Evolutionary conservation across 2,329 filamentous ascomycete species (phyloP).

Genomic region (Trichophyton mentagrophytes): DNA sequence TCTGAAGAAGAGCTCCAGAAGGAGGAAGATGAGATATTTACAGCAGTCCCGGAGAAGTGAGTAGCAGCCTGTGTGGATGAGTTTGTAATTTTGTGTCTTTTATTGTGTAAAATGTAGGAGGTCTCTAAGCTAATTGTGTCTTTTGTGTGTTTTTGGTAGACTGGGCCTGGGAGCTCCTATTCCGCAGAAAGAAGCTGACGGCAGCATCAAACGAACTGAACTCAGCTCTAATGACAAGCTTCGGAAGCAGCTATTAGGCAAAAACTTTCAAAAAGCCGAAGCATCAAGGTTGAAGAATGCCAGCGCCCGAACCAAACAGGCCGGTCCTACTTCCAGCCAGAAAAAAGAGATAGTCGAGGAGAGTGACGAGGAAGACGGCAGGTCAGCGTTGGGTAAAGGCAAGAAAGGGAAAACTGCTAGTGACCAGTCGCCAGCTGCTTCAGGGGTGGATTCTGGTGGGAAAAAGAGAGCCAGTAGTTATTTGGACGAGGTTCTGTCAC

Average conservation of each 20-base stretch:
- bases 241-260: slow-evolving; percentile 34
- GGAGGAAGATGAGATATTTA: slow-evolving; percentile 44
- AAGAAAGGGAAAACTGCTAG: slow-evolving; percentile 14
- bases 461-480: slow-evolving; percentile 24
- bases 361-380: slow-evolving; percentile 32
- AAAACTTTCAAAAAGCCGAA: slow-evolving; percentile 25
- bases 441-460: background rate
- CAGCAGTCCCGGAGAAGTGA: slow-evolving; percentile 42
- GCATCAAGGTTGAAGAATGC: background rate
- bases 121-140: background rate
- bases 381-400: slow-evolving; percentile 28
- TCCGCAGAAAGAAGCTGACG: slow-evolving; percentile 30
- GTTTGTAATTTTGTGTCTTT: background rate
- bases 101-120: background rate
- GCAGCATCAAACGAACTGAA: slow-evolving; percentile 29
- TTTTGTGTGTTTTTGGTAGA: slow-evolving; percentile 19
- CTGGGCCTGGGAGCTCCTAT: slow-evolving; percentile 38
- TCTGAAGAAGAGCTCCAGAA: slow-evolving; percentile 35
- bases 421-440: slow-evolving; percentile 8
- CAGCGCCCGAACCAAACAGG: background rate
- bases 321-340: background rate
- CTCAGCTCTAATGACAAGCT: slow-evolving; percentile 33
- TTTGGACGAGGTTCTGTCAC: slow-evolving; percentile 41
- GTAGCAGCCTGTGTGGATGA: slow-evolving; percentile 9
- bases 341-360: slow-evolving; percentile 28